Percentiles rank a stretch among this genome's conserved stretches.
Conservation (phyloP, 495 filamentous ascomycete species). For the Penicillium steckii region DNA sequence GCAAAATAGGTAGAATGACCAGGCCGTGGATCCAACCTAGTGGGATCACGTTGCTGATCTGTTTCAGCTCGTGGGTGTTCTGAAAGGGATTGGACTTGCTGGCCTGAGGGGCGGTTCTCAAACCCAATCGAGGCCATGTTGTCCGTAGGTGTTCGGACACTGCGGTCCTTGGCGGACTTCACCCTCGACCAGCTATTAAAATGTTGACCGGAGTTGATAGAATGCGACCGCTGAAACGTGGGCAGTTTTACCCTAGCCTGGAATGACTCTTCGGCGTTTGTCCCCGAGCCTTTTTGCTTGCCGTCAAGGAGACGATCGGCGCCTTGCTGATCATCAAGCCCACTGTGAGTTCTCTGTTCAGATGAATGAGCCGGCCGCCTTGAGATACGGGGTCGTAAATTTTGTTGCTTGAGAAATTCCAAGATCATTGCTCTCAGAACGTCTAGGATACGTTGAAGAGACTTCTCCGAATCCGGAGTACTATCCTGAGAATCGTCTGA, state of each 20-base stretch:
- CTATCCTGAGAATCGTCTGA: slow-evolving; percentile 20
- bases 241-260: slow-evolving; percentile 33
- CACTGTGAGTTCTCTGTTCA: not conserved
- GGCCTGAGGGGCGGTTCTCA: not conserved
- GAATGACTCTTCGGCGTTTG: slow-evolving; percentile 28
- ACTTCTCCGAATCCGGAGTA: slow-evolving; percentile 40
- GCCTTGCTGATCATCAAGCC: not conserved
- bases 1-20: not conserved
- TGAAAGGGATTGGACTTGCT: not conserved
- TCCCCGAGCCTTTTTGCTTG: not conserved
- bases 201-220: slow-evolving; percentile 11
- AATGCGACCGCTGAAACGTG: slow-evolving; percentile 22
- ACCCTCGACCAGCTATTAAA: slow-evolving; percentile 68
- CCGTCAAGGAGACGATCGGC: not conserved
- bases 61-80: not conserved
- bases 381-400: slow-evolving; percentile 52
- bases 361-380: slow-evolving; percentile 15
- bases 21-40: not conserved
- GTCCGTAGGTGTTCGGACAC: no score
- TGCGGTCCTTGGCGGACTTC: slow-evolving; percentile 58
- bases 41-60: not conserved
- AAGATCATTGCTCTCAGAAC: slow-evolving; percentile 62
- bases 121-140: no score
- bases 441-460: slow-evolving; percentile 53
- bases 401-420: slow-evolving; percentile 67